Base-by-base conservation (phyloP, 129 eudicot genomes). In the Dittrichia graveolens region DNA sequence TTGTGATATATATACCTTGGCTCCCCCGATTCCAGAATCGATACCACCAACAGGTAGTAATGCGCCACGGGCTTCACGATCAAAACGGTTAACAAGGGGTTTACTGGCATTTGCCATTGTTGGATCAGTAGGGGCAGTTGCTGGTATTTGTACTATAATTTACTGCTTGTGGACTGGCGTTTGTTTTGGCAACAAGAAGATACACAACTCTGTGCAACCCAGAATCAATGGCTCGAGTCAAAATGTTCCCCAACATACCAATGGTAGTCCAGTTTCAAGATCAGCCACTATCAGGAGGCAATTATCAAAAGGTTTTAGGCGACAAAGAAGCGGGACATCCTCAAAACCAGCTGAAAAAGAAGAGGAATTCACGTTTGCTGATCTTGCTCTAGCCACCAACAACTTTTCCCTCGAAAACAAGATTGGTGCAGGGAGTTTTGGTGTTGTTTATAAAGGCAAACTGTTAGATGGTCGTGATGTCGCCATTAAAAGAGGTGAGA, bases 171-270 rank as follows among this genome's bases (percentile, higher is more conserved):
- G 86, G 83, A 69, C 70, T 44, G 78, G 78, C 18, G 59, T 83
- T 75, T 75, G 91, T 73, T 90, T 80, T 72, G 99, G 99, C 53
- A 83, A 91, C 55, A 94, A 94, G 79, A 94, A 86, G 82, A 79
- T 94, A 58, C 97, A 94, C 65, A 94, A 84, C 66, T 94, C 99
- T 1, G 99, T 94, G 31, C 97, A 90, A 38, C 99, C 99, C 4
- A 90, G 93, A 2, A 91, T 94, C 6, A 81, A 86, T n/a, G 79
- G 73, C 8, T 4, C 79, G 16, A 81, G 79, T 61, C 72, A 81
- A 10, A 81, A 79, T 74, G 81, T 59, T 69, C 74, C 75, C 5
- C 88, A 31, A 7, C 65, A 31, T 49, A 78, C 87, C 3, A 86
- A 42, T 44, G 74, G 81, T 24, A 79, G 89, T 54, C 96, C 94